Evolutionary conservation across 2,329 filamentous ascomycete genomes (phyloP), one percentile per base, ranked within the genome.

Genomic region (Cadophora sp.): DNA sequence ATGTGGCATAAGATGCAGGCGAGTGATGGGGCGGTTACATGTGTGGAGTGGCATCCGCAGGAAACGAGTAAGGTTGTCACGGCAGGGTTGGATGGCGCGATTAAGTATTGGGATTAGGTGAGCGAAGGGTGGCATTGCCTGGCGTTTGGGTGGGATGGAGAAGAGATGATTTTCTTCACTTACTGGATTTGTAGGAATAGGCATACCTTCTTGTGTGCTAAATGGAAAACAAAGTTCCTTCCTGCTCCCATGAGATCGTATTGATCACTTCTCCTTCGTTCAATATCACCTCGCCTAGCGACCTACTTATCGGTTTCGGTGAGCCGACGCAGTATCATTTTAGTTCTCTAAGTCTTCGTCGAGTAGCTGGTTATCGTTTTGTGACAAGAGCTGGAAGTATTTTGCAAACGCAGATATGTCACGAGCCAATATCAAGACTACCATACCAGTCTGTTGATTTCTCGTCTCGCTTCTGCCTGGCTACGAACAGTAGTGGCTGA

Each of bases 1-100:
- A 95, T 99, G 94, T 97, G 93, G 81, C 93, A 97, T 82, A 98
- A 98, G 85, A 89, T 99, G 72, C 88, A 92, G 81, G 94, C 93
- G 27, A 89, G 92, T 68, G 94, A 93, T 65, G 88, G 91, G 64
- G 89, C 94, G 5, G 86, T 97, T 65, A 93, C 93, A n/a, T 92
- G 91, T 73, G 88, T 96, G 67, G 92, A 92, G 79, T 99, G 96
- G 95, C 94, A 98, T 80, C 94, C 95, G n/a, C 92, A 97, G 81
- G 96, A 99, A 84, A 96, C 91, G 22, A 96, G 92, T 78, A 97
- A 97, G 85, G 89, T 98, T 43, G 92, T 91, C 1, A 97, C 94
- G 34, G 97, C 94, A 14, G 96, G 96, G 24, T 81, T 97, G 80
- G 93, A 97, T 76, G 95, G 96, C 5, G 85, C 91, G 56, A 93